A percentile compares a stretch with the other conserved stretches of the same genome.
Evolutionary conservation across 106 monocot species (phyloP).

Genomic region (Dioscorea dumetorum): DNA sequence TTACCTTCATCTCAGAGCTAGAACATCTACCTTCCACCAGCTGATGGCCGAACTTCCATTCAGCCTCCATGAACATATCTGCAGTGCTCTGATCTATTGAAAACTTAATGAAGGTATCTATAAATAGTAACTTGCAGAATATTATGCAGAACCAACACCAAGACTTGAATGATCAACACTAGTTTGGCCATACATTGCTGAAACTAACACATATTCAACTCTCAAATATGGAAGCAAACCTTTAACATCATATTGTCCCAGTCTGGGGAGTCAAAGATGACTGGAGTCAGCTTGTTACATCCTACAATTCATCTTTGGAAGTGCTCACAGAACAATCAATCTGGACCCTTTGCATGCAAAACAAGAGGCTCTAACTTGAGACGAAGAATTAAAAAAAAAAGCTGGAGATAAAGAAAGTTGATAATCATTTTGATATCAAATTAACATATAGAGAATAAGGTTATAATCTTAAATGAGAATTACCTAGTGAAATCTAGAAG

Average conservation of each 20-base stretch:
- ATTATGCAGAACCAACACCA: not conserved
- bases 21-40: slow-evolving; percentile 32
- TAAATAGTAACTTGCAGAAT: not conserved
- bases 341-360: slow-evolving; percentile 9
- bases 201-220: slow-evolving; percentile 12
- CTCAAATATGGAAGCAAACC: not conserved
- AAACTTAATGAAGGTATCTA: slow-evolving; percentile 8
- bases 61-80: not conserved
- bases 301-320: slow-evolving; percentile 9
- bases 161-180: slow-evolving; percentile 11
- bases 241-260: slow-evolving; percentile 11
- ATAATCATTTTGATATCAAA: slow-evolving; percentile 18
- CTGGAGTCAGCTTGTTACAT: slow-evolving; percentile 3
- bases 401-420: slow-evolving; percentile 11
- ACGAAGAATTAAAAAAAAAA: slow-evolving; percentile 33
- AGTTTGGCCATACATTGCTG: slow-evolving; percentile 7
- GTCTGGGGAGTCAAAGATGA: not conserved
- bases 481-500: slow-evolving; percentile 14
- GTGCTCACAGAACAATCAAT: not conserved
- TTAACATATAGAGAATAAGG: slow-evolving; percentile 20
- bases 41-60: slow-evolving; percentile 15
- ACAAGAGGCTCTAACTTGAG: slow-evolving; percentile 6
- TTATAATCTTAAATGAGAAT: slow-evolving; percentile 26
- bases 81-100: slow-evolving; percentile 5
- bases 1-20: slow-evolving; percentile 17